Base-by-base conservation (phyloP, 805 yeast species). In the Maudiozyma serrabonitensis region DNA sequence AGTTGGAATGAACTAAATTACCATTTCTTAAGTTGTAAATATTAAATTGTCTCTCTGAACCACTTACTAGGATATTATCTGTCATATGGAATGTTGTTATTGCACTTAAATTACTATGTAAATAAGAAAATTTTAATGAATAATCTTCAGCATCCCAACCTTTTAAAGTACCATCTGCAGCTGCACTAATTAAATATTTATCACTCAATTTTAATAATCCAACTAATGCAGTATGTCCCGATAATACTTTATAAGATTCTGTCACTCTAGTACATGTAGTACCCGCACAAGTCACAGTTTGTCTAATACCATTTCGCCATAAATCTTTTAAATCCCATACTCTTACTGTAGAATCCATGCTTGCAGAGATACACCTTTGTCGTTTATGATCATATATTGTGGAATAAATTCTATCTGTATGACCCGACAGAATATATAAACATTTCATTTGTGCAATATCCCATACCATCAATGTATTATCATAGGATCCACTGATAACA, bases 31-130 rank as follows among this genome's bases (percentile, higher is more conserved):
- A 76, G 61, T 90, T 86, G 88, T 96, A 93, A 45, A 93, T 72
- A 68, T 87, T 89, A 58, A 90, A 75, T 75, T 88, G 85, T 45
- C 84, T 78, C 59, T 85, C 95, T 50, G 95, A 83, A 0, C 99
- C 99, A 59, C 95, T 84, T 0, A 93, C 85, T 40, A 93, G 78
- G 51, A 87, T 69, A 56, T 84, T 80, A 50, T 87, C 87, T 57
- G 88, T 91, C 61, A 89, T 89, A 65, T 85, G 91, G 64, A 93
- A 89, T 52, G 98, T 91, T 0, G 98, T 89, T 45, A 93, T 90
- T 0, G 98, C 95, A 26, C 81, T 77, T 65, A 89, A 91, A 32
- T 96, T 95, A 48, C 70, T 76, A 43, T 80, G 78, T 56, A 85
- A 83, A 51, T 89, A 76, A 45, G 84, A 79, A 60, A 79, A 79